Evolutionary conservation across 352 stramenopile genomes (phyloP), one percentile per base, ranked within the genome.

Genomic region (Phytophthora syringae): DNA sequence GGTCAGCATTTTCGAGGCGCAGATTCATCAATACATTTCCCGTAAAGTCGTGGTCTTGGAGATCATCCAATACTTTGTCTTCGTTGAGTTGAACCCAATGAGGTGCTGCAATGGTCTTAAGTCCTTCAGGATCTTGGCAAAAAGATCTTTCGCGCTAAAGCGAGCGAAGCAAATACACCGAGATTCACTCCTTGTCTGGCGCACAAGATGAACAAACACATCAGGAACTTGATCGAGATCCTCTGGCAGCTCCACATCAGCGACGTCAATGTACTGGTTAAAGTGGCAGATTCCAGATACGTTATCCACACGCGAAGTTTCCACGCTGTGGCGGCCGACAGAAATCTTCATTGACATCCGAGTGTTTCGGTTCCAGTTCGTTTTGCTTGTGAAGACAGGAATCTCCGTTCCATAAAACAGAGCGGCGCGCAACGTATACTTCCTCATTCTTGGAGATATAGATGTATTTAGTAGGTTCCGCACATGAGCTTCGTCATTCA

Each of bases 401-500:
- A 96, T 91, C 53, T 96, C 88, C 12, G 88, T 91, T 25, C 86
- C 88, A 45, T 88, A 90, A 52, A 95, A 86, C 6, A 93, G 43
- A 9, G 86, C 77, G 0, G 75, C 62, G 21, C 86, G 86, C 13
- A 96, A 58, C 2, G 72, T 82, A 62, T 93, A 95, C 7, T 61
- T 74, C 50, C 76, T 79, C 27, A 77, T 87, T 12, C 47, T 67
- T 16, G 80, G 82, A 13, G 60, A 60, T 0, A 73, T 47, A 3
- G 67, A 60, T 18, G 65, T 77, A 22, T 74, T 82, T 9, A 84
- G 79, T 5, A 92, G 30, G 55, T 90, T 92, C 40, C 83, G 70
- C 13, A 79, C 85, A 58, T 94, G 83, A 5, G 83, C 80, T 28
- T 84, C 69, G 22, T 90, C 80, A 59, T 86, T 88, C 10, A 87